Percentiles rank a stretch among this genome's conserved stretches.
These are phyloP conservation scores for Themeda triandra DNA, from an alignment of 176 grass and related monocot species.

Conservation along the genomic window DNA sequence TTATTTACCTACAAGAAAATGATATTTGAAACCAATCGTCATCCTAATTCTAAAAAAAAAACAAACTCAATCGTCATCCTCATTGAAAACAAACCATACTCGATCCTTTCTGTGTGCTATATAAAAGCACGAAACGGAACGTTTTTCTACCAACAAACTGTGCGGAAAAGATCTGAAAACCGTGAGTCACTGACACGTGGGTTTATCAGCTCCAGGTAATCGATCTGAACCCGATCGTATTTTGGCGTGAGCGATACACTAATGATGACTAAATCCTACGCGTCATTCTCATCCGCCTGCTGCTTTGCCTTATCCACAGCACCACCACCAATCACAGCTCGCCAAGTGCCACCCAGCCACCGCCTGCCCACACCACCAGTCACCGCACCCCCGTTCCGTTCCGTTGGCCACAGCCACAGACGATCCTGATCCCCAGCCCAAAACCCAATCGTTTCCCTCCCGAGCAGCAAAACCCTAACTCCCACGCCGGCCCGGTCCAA, in stretches of 20 bases:
- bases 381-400: background rate
- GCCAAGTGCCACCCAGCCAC: background rate
- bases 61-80: too few species aligned
- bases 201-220: background rate
- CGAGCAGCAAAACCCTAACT: constrained; percentile 46
- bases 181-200: background rate
- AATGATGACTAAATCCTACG: background rate
- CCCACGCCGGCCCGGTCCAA: background rate
- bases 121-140: background rate
- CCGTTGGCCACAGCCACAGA: constrained; percentile 23
- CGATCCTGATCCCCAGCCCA: background rate
- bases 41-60: too few species aligned
- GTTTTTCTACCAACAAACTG: background rate
- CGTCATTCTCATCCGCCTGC: constrained; percentile 21
- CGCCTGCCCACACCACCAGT: background rate
- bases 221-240: background rate
- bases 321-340: background rate
- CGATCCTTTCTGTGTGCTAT: background rate
- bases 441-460: too few species aligned
- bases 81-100: background rate
- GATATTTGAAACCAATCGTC: too few species aligned
- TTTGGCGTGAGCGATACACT: background rate
- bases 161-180: background rate
- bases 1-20: too few species aligned
- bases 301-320: constrained; percentile 32